These are phyloP conservation scores for Chlorencoelia australis DNA, from an alignment of 2,329 filamentous ascomycete genomes.

Conservation along the genomic window DNA sequence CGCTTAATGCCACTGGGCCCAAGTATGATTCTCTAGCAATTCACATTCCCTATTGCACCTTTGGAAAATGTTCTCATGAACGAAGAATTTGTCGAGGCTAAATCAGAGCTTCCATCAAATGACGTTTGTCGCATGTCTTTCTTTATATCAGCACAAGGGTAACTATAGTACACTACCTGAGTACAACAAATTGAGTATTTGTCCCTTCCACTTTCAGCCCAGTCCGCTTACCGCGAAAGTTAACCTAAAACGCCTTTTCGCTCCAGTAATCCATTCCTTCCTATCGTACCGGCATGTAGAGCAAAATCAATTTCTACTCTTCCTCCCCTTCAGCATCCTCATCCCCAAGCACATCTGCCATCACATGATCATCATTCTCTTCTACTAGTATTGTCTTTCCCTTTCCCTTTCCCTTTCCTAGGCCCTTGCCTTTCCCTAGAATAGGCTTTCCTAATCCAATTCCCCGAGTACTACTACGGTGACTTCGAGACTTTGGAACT, in stretches of 20 bases:
- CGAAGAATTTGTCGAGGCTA: too few species aligned
- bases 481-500: conserved; percentile 14
- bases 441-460: conserved; percentile 23
- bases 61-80: too few species aligned
- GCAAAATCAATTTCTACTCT: conserved; percentile 8
- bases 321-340: conserved; percentile 22
- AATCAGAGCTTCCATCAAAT: too few species aligned
- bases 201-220: too few species aligned
- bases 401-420: conserved; percentile 6
- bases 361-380: conserved; percentile 20
- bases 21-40: too few species aligned
- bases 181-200: too few species aligned
- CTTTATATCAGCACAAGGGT: too few species aligned
- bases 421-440: conserved; percentile 11
- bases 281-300: not conserved
- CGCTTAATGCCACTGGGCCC: too few species aligned
- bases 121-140: too few species aligned
- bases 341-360: conserved; percentile 27
- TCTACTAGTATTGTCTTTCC: conserved; percentile 14
- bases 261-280: not conserved
- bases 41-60: too few species aligned
- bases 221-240: too few species aligned
- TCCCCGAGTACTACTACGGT: conserved; percentile 13
- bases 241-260: conserved; percentile 4
- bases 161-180: too few species aligned